Base-by-base conservation (phyloP, 1,139 yeast genomes). In the Diutina sp. region DNA sequence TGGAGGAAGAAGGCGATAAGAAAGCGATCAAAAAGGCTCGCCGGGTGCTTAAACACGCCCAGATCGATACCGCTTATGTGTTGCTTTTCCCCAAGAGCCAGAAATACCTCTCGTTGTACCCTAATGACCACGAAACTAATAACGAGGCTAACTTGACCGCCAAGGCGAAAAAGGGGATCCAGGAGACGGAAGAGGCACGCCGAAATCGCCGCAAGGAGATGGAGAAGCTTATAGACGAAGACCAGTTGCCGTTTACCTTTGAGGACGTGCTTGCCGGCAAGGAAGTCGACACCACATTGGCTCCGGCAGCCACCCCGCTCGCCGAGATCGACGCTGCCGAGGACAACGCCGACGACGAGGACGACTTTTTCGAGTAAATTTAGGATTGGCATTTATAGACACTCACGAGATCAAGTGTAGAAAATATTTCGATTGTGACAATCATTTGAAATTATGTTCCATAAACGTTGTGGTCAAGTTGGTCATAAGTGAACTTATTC, bases 31-130 rank as follows among this genome's bases (percentile, higher is more conserved):
- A 77, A 65, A 78, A 72, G 65, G 76, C 77, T 45, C 77, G 81
- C 64, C 77, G 79, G 60, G 75, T 74, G 55, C 69, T 87, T 55
- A 69, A 70, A 57, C 84, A 85, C 60, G 76, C 83, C 55, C 87
- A 85, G 65, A 72, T 85, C 12, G 96, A 91, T 64, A 71, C 88
- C 50, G 88, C 88, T 44, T 93, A 93, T 65, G 83, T 86, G 25
- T 77, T 84, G 18, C 76, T 86, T 64, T 93, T 83, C 72, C 98
- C 99, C 44, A 82, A 81, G 65, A 79, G 84, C 56, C 83, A 83
- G 63, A 91, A 90, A 69, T 93, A 93, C 67, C 82, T 90, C 46
- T 83, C 97, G 0, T 71, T 93, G 59, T 93, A 83, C 66, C 89
- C 88, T 7, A 71, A 71, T 56, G 63, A 61, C 16, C 62, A 63